Evolutionary conservation across 768 basidiomycete genomes (phyloP), one percentile per base, ranked within the genome.

Genomic region (Suillus plorans): DNA sequence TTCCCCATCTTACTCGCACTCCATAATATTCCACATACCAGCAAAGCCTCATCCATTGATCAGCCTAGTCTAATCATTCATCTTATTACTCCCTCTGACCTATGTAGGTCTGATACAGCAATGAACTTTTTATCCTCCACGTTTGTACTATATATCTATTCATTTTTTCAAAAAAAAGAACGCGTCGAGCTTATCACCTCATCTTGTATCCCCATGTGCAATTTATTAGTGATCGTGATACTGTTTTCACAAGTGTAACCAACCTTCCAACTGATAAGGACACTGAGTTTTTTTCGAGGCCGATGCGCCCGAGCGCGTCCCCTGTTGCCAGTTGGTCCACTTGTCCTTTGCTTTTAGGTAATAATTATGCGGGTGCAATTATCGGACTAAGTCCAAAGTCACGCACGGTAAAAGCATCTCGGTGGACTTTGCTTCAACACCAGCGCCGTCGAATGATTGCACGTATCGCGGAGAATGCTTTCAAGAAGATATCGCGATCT

Each of bases 391-490:
- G 16, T 25, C 4, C 5, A 28, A 41, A 18, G 44, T 45, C 31
- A 31, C 31, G 31, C 44, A 44, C 44, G 9, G 25, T 25, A 14
- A 39, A 59, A 28, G 53, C 25, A 31, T 53, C 41, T 67, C 28
- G 37, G 45, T 37, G 25, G 44, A 37, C 37, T 34, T 22, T 44
- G 22, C 31, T 36, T 31, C 47, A 25, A 57, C 41, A 49, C 50
- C 16, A 47, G 52, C 34, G 28, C 61, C 5, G 14, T 44, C 20
- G 39, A 45, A 81, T 80, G 81, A 71, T 80, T 66, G 75, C 75
- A 45, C 72, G 74, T 25, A 68, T 74, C 25, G 50, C 81, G 63
- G 79, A 78, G 70, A 80, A 80, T 77, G 81, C 74, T 50, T 70
- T 85, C 55, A 68, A 76, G 66, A 80, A 74, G 68, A 72, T 77